These are phyloP conservation scores for Atalantia buxifolia DNA, from an alignment of 345 rosid species.

Conservation along the genomic window DNA sequence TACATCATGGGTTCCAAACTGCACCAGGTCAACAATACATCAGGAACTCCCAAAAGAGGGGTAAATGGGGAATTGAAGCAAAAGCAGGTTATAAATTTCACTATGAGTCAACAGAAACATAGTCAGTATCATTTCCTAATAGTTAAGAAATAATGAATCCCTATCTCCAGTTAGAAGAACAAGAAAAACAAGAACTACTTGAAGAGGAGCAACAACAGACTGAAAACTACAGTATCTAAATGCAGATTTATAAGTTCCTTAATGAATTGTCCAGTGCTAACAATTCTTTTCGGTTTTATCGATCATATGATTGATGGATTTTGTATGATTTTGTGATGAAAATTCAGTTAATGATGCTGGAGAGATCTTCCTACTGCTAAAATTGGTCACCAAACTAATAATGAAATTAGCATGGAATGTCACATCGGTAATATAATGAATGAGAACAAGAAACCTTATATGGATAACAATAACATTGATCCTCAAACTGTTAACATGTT, in stretches of 20 bases:
- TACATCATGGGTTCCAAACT: constrained; percentile 91
- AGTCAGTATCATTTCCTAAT: background rate
- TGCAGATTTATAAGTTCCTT: too few species aligned
- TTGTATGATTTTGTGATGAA: background rate
- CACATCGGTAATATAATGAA: background rate
- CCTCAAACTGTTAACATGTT: background rate
- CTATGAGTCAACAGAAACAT: background rate
- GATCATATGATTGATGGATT: background rate
- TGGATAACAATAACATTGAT: background rate
- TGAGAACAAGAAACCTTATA: background rate
- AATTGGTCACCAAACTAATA: background rate
- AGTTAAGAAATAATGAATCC: background rate
- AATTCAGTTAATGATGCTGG: background rate
- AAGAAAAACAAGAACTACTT: background rate
- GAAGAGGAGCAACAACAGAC: too few species aligned
- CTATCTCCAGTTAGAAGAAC: background rate
- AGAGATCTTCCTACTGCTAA: background rate
- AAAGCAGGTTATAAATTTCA: background rate
- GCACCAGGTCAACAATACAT: constrained; percentile 16
- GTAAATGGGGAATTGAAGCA: background rate
- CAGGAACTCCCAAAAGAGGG: background rate
- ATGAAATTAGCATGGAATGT: background rate
- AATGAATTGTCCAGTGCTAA: background rate
- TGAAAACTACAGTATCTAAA: too few species aligned
- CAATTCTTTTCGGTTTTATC: background rate